Evolutionary conservation across 202 grass and related monocot species (phyloP).

Genomic region (Digitaria exilis): DNA sequence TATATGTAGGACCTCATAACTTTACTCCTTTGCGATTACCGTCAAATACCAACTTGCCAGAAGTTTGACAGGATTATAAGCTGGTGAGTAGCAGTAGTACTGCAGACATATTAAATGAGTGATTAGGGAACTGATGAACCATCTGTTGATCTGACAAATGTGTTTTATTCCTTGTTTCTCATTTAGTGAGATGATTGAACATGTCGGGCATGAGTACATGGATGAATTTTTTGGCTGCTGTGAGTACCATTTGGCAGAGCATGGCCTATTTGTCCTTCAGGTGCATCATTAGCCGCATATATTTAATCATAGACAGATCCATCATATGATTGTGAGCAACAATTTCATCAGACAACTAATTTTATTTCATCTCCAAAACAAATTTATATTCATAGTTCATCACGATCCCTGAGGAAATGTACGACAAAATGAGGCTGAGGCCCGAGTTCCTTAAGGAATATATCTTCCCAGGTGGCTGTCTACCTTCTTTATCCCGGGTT

Average conservation of each 20-base stretch:
- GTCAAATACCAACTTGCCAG: neutral
- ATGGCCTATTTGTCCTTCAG: slow-evolving; percentile 77
- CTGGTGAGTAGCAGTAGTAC: neutral
- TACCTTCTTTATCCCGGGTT: slow-evolving; percentile 66
- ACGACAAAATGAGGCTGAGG: slow-evolving; percentile 68
- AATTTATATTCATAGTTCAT: slow-evolving; percentile 65
- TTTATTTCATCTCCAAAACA: neutral
- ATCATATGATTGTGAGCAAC: neutral
- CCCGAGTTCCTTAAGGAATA: slow-evolving; percentile 80
- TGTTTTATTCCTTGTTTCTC: neutral
- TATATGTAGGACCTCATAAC: neutral
- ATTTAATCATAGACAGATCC: neutral
- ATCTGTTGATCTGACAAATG: neutral
- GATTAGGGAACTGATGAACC: neutral
- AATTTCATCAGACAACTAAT: neutral
- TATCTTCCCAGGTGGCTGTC: slow-evolving; percentile 79
- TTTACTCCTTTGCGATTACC: neutral
- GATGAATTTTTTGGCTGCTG: slow-evolving; percentile 68
- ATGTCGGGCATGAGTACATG: slow-evolving; percentile 85
- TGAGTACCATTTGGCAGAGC: slow-evolving; percentile 61
- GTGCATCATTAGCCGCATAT: slow-evolving; percentile 6
- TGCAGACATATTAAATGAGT: neutral
- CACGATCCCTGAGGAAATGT: slow-evolving; percentile 68
- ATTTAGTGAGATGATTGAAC: slow-evolving; percentile 30
- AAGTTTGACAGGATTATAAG: slow-evolving; percentile 16